Evolutionary conservation across 768 basidiomycete genomes (phyloP), one percentile per base, ranked within the genome.

Genomic region (Sistotremastrum suecicum): DNA sequence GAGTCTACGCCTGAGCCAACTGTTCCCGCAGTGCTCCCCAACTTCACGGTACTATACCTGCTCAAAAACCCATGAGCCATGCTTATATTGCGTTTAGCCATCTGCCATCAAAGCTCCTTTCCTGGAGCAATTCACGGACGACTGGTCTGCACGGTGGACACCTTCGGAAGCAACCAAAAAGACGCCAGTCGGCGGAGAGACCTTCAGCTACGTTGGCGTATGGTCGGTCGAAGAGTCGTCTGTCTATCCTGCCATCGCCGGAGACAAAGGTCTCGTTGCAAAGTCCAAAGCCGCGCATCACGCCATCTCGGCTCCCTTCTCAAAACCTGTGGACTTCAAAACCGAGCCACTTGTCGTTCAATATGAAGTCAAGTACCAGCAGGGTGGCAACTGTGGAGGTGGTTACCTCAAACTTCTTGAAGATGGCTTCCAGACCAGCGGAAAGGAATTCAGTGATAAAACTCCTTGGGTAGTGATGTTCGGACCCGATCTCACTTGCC

Each of bases 281-380:
- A 92, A 97, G 72, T 82, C 80, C 66, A 90, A 92, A 71, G 95
- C 95, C 46, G 90, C 91, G 12, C 94, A 98, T 63, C 94, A 98
- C 59, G 95, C 95, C 60, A 97, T 99, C 63, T 97, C 94, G 49
- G 89, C 92, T 1, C 83, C 91, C 8, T 91, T 99, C 65, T 55
- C 65, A 9, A 60, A 71, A 47, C 73, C 87, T 44, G 68, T 97
- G 57, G 79, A 83, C 70, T 87, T 92, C 67, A 73, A 72, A 55
- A 66, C 75, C 47, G 74, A 92, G 65, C 84, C 92, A 39, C 71
- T 98, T 39, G 91, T 98, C 53, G 83, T 98, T 12, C 91, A 95
- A 61, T 99, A 99, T 58, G 95, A 99, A 62, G 95, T 95, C 69
- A 94, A 98, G 68, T 91, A 95, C 64, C 92, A 99, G 71, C 91